Percentiles rank a stretch among this genome's conserved stretches.
phyloP scores from a whole-genome alignment of 331 rosid genomes.

The Arachis monticola region DNA sequence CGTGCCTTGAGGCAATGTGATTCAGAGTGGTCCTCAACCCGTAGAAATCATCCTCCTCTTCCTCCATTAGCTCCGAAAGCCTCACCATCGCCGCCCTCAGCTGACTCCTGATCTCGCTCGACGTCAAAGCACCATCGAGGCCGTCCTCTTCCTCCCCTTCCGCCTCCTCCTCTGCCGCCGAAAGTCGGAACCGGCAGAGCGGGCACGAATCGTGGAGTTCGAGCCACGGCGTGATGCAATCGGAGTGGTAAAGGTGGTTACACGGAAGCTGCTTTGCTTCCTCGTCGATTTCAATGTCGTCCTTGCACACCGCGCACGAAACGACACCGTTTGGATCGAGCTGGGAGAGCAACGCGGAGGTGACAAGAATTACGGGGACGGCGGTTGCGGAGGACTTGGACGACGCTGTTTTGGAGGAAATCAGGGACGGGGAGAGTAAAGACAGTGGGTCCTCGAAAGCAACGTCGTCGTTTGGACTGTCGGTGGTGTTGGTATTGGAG shows the following conservation, averaged over 20 bases:
- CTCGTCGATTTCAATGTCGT: constrained; percentile 25
- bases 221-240: constrained; percentile 60
- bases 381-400: not conserved
- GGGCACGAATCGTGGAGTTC: constrained; percentile 49
- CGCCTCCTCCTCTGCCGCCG: not conserved
- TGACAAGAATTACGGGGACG: constrained; percentile 29
- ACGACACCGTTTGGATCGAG: constrained; percentile 50
- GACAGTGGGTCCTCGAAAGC: constrained; percentile 41
- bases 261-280: constrained; percentile 54
- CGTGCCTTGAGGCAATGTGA: constrained; percentile 55
- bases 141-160: not conserved
- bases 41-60: constrained; percentile 48
- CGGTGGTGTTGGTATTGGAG: no score
- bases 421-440: constrained; percentile 12
- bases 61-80: constrained; percentile 46
- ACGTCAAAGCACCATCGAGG: not conserved
- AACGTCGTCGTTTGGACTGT: constrained; percentile 11
- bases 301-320: constrained; percentile 54
- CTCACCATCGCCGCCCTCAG: constrained; percentile 41
- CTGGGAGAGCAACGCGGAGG: constrained; percentile 21
- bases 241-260: constrained; percentile 51
- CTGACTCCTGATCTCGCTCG: constrained; percentile 38
- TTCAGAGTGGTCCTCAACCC: constrained; percentile 53
- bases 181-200: constrained; percentile 42
- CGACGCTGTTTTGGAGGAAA: not conserved